phyloP scores from a whole-genome alignment of 352 stramenopile species.

The Phytopythium vexans region DNA sequence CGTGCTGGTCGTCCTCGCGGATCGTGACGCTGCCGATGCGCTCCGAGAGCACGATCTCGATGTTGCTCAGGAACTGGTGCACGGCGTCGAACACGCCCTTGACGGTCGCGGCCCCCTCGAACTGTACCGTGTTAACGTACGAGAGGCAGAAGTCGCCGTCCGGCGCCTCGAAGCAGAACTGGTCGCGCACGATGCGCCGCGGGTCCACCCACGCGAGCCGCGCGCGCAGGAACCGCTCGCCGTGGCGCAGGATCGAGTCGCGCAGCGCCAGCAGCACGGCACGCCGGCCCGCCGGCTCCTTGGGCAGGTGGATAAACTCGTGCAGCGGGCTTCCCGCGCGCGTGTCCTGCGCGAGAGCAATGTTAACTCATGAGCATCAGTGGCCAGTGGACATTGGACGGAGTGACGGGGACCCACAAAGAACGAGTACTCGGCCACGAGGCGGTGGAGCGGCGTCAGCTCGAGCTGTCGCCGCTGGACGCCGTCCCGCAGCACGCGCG shows the following conservation, averaged over 20 bases:
- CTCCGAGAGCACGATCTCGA: constrained; percentile 30
- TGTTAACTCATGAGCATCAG: background rate
- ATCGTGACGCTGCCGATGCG: constrained; percentile 20
- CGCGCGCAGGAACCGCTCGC: constrained; percentile 22
- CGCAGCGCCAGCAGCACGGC: constrained; percentile 21
- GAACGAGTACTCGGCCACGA: constrained; percentile 8
- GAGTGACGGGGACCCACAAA: background rate
- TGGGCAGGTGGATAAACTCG: constrained; percentile 23
- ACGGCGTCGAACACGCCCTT: constrained; percentile 24
- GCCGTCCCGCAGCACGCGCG: constrained; percentile 8
- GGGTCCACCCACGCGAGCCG: constrained; percentile 26
- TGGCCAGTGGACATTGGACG: background rate
- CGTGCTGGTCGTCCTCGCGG: constrained; percentile 23
- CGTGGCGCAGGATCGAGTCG: constrained; percentile 23
- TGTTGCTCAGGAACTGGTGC: constrained; percentile 14
- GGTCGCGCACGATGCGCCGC: constrained; percentile 9
- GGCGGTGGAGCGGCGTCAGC: constrained; percentile 2
- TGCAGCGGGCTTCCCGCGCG: constrained; percentile 11
- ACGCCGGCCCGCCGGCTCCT: constrained; percentile 12
- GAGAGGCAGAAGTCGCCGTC: constrained; percentile 29
- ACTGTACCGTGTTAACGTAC: constrained; percentile 30
- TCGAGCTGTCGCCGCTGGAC: constrained; percentile 9
- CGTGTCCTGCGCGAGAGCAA: background rate
- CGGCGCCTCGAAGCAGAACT: constrained; percentile 12
- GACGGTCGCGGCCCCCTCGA: constrained; percentile 9